Evolutionary conservation across 352 stramenopile genomes (phyloP), one percentile per base, ranked within the genome.

Genomic region (Pythium vanterpoolii): DNA sequence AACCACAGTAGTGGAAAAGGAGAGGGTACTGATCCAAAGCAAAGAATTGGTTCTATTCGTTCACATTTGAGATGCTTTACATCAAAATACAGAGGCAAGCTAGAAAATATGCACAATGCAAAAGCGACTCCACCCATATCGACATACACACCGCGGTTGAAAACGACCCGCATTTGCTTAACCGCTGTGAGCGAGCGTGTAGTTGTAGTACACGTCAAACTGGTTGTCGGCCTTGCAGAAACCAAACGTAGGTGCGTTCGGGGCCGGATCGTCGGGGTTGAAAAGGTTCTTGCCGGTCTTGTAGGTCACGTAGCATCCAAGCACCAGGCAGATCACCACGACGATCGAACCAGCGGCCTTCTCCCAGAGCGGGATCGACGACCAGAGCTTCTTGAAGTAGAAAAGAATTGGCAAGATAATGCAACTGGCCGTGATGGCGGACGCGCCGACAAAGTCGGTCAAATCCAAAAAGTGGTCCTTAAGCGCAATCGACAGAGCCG

Each of bases 391-490:
- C 30, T 44, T 56, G n/a, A 56, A 56, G 33, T 89, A 89, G 65
- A 89, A 86, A 44, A 80, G 59, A 54, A 83, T 82, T 14, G 79
- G 79, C 26, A 89, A 60, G 39, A 86, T 77, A 42, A 85, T 86
- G 62, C 76, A 89, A 26, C 68, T 74, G 38, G 82, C 64, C 11
- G 76, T 71, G 27, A 84, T 77, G 39, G 64, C 63, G 57, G 70
- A 89, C 5, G 79, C 76, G 24, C 79, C 79, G 21, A 86, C 71
- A 39, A 89, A 89, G 60, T 89, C 79, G 13, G 69, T 68, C 27
- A 89, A 76, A 49, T 84, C 76, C 11, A 75, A 49, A 39, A 89
- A 85, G 48, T 84, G 72, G 58, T 87, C 64, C 62, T 71, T 58
- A 48, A 70, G 56, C 13, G 67, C 31, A 11, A 73, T 57, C 30